Conservation (phyloP, 2,329 filamentous ascomycete species). For the Bipolaris zeicola region DNA sequence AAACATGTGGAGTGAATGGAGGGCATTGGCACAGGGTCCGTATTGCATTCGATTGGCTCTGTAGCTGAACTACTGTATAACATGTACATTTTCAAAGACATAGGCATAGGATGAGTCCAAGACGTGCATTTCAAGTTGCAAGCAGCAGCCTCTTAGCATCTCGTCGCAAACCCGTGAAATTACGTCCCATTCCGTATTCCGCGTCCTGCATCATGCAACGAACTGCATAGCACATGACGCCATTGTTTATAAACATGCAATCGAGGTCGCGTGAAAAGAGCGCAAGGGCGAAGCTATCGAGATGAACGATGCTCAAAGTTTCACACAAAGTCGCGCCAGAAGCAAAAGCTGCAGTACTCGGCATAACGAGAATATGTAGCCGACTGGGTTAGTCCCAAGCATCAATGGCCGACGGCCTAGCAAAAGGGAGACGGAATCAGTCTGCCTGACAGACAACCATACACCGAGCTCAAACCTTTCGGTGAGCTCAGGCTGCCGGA, state of each 20-base stretch:
- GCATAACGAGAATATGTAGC: conserved; percentile 63
- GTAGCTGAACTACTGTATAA: conserved; percentile 7
- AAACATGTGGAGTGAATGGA: neutral
- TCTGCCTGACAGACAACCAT: conserved; percentile 41
- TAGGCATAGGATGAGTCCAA: neutral
- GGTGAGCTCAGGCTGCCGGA: conserved; percentile 57
- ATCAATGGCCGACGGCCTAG: conserved; percentile 88
- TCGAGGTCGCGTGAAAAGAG: neutral
- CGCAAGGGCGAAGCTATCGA: neutral
- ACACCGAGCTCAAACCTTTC: conserved; percentile 48
- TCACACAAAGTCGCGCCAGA: neutral
- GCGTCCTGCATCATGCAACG: neutral
- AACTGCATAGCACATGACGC: neutral
- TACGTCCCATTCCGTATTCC: neutral
- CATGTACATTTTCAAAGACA: conserved; percentile 8
- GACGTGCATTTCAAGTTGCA: neutral
- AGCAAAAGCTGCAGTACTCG: neutral
- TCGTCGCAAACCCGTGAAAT: neutral
- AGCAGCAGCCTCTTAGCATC: neutral
- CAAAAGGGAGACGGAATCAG: conserved; percentile 69
- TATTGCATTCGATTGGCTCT: conserved; percentile 1
- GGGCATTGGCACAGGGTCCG: neutral
- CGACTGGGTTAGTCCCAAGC: conserved; percentile 85
- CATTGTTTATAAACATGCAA: neutral
- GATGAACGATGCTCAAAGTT: neutral